Base-by-base conservation (phyloP, 1,284 basidiomycete species). In the Pseudozyma sp. region DNA sequence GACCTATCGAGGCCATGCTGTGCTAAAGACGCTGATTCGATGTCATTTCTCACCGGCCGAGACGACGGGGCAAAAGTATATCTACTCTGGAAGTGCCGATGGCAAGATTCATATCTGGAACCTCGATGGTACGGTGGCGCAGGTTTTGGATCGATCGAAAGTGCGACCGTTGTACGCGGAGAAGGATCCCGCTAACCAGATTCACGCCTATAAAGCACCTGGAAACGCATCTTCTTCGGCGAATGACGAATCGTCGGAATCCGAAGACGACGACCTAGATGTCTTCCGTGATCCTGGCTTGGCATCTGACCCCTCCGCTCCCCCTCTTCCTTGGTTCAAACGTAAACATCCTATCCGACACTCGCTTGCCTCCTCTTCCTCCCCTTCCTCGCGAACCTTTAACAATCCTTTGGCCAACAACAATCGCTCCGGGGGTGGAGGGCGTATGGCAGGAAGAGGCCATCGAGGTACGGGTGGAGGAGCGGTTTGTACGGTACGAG, bases 31-130 rank as follows among this genome's bases (percentile, higher is more conserved):
- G 0, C 89, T 99, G 54, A 98, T 99, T 77, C 89, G 96, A 51
- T 97, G 95, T 84, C 93, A 97, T 86, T 99, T 98, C 85, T 94
- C 93, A 71, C 96, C 96, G 13, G 87, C 88, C 2, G 92, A 94
- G 83, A 95, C 94, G 3, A 99, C 97, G 8, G 94, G 95, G 6
- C 89, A 91, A 62, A 91, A 92, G 77, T 99, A 99, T 86, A 90
- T 99, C 62, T 98, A 97, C 85, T 95, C 93, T 16, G 96, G 96
- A 12, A 92, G 92, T 31, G 88, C 92, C 0, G 93, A 96, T 82
- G 94, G 80, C 54, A 89, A 70, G 38, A 83, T 83, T 34, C 80
- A 83, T 91, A 94, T 99, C 66, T 99, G 95, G 94, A 93, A 92
- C 1, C 87, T 99, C 51, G 96, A 98, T 84, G 96, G 96, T 8